Evolutionary conservation across 2,329 filamentous ascomycete species (phyloP), one percentile per base, ranked within the genome.

Genomic region (Metarhizium humberi): DNA sequence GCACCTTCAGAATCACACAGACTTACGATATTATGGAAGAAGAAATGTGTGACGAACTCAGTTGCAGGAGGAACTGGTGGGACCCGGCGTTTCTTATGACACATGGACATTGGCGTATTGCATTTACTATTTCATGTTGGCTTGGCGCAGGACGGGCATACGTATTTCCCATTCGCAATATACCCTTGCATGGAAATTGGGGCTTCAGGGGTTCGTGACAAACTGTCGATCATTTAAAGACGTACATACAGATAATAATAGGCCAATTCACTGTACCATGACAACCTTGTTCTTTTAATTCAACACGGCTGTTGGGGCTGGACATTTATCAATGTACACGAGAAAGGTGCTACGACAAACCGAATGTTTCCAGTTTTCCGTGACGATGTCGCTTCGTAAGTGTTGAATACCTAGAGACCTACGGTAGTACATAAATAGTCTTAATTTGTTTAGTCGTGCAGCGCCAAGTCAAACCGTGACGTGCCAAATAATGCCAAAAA

Each of bases 161-260:
- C 18, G 3, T 11, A 45, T 36, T 30, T 47, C 16, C 18, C 14
- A 52, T 56, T 52, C 59, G 59, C 59, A 55, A 63, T 63, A 64
- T 62, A 64, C 61, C 60, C 61, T 55, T 32, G 50, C 50, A 45
- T 47, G 45, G 49, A 47, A 11, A 36, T 18, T 34, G 38, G 3
- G 6, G 45, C 20, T 48, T 48, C 3, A 48, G 42, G 11, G 18
- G 4, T 18, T 18, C 10, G n/a, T 16, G 34, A 11, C 36, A 32
- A 29, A 10, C 16, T 48, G 25, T 30, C 25, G 18, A 48, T 29
- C 45, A 48, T 48, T 29, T 14, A 30, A 4, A 30, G 20, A 16
- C 8, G 45, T 16, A 48, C 20, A 11, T 10, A 14, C n/a, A 6
- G 25, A 6, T 43, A 7, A 45, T 45, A 20, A 18, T 20, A 6